Conservation (phyloP, 108 stramenopile species). For the Thalassiosira profunda region DNA sequence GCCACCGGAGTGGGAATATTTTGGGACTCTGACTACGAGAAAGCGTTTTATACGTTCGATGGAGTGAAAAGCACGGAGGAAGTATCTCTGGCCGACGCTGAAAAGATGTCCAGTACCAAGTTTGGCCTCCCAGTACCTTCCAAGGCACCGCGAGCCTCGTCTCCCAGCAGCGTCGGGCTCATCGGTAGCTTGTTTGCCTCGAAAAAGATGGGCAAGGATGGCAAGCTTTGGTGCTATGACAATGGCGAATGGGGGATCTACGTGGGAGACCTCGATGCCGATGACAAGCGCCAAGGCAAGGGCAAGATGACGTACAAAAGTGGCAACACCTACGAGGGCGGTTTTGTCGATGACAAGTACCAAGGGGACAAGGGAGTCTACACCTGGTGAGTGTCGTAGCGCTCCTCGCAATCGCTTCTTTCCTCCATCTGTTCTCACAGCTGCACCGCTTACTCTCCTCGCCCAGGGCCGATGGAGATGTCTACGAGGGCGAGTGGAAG, state of each 20-base stretch:
- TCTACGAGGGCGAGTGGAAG: conserved; percentile 25
- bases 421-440: no score
- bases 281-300: conserved; percentile 30
- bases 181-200: background rate
- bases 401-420: no score
- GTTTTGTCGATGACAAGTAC: conserved; percentile 23
- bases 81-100: background rate
- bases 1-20: background rate
- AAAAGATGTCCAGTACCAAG: background rate
- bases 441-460: no score
- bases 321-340: conserved; percentile 20
- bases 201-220: background rate
- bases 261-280: conserved; percentile 13
- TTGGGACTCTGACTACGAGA: background rate
- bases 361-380: conserved; percentile 18
- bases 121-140: background rate
- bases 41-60: conserved; percentile 1
- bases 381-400: no score
- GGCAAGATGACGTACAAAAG: conserved; percentile 34
- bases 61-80: conserved; percentile 5
- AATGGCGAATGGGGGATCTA: conserved; percentile 20
- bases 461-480: conserved; percentile 7
- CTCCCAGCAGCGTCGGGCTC: no score
- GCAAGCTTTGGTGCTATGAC: conserved; percentile 7
- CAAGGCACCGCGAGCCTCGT: no score